Evolutionary conservation across 1,284 basidiomycete genomes (phyloP).

Genomic region (Cutaneotrichosporon sp.): DNA sequence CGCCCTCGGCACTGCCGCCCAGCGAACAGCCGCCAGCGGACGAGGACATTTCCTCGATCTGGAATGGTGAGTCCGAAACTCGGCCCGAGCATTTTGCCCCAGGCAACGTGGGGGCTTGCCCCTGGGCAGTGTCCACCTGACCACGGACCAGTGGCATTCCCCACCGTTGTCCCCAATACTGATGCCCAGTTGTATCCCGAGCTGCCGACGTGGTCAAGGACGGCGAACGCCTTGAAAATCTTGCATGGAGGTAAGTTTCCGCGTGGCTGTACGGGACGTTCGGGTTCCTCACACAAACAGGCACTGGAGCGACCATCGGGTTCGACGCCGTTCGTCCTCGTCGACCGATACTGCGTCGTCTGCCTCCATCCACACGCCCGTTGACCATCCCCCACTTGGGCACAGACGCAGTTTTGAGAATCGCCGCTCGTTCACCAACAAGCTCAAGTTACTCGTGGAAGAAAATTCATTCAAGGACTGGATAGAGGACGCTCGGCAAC

Average conservation of each 20-base stretch:
- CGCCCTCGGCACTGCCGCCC: conserved; percentile 4
- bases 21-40: conserved; percentile 7
- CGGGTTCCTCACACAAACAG: conserved; percentile 9
- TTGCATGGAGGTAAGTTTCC: conserved; percentile 39
- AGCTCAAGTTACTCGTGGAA: conserved; percentile 37
- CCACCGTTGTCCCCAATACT: background rate
- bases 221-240: conserved; percentile 42
- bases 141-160: background rate
- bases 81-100: background rate
- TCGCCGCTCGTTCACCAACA: conserved; percentile 33
- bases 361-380: conserved; percentile 28
- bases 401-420: conserved; percentile 22
- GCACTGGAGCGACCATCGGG: conserved; percentile 32
- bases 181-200: conserved; percentile 34
- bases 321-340: conserved; percentile 24
- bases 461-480: conserved; percentile 43
- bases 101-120: background rate
- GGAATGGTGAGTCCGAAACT: conserved; percentile 13
- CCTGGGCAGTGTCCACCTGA: background rate
- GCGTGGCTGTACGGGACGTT: background rate
- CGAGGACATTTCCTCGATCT: conserved; percentile 17
- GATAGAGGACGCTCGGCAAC: conserved; percentile 36
- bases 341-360: conserved; percentile 27
- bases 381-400: conserved; percentile 11
- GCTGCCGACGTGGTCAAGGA: conserved; percentile 45